These are phyloP conservation scores for Paramecium primaurelia DNA, from an alignment of 73 alveolate species.

Conservation along the genomic window DNA sequence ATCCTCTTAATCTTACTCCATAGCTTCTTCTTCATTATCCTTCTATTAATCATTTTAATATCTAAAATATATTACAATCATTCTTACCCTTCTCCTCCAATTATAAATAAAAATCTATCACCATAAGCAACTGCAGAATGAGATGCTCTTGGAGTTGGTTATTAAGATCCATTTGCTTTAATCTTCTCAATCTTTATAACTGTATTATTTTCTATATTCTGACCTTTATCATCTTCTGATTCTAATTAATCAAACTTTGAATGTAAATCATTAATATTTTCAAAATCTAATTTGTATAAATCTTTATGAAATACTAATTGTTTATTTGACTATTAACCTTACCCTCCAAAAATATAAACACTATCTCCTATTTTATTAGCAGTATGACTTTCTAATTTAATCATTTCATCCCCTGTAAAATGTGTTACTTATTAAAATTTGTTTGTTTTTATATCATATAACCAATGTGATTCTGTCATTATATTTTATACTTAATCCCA, in stretches of 20 bases:
- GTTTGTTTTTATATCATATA: constrained; percentile 6
- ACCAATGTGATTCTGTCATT: constrained; percentile 37
- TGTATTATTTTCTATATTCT: neutral
- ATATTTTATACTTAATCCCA: constrained; percentile 48
- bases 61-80: neutral
- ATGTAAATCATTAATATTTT: neutral
- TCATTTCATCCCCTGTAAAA: constrained; percentile 1
- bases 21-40: constrained; percentile 11
- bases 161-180: constrained; percentile 28
- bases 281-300: constrained; percentile 48
- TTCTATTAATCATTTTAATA: neutral
- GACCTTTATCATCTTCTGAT: neutral
- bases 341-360: constrained; percentile 59
- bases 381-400: constrained; percentile 42
- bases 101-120: constrained; percentile 42
- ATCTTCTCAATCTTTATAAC: constrained; percentile 32
- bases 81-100: constrained; percentile 59
- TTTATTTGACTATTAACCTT: neutral
- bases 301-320: constrained; percentile 39
- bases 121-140: constrained; percentile 52
- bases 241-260: neutral
- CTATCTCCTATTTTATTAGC: constrained; percentile 44
- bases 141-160: constrained; percentile 51
- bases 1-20: neutral
- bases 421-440: neutral